Percentiles rank a stretch among this genome's conserved stretches.
These are phyloP conservation scores for Serpula lacrymans DNA, from an alignment of 768 basidiomycete species.

Conservation along the genomic window DNA sequence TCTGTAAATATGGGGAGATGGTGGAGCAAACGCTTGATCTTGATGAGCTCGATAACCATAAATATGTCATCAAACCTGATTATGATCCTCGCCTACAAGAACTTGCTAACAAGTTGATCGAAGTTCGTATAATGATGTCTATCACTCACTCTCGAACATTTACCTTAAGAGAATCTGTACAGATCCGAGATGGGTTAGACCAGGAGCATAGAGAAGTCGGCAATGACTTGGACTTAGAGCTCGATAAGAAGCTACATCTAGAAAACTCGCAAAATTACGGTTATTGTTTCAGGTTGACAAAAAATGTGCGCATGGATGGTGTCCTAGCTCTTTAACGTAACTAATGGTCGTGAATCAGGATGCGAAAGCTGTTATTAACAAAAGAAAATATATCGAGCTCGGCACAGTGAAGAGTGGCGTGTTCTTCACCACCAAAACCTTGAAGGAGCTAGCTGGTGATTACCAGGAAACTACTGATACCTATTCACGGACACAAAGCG, in stretches of 20 bases:
- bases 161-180: neutral
- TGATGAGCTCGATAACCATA: constrained; percentile 78
- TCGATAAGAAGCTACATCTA: constrained; percentile 93
- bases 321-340: neutral
- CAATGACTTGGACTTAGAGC: constrained; percentile 69
- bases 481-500: constrained; percentile 75
- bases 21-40: constrained; percentile 96
- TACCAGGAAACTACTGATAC: constrained; percentile 61
- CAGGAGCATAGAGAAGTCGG: constrained; percentile 72
- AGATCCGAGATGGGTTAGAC: constrained; percentile 79
- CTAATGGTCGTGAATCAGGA: constrained; percentile 50
- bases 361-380: constrained; percentile 60
- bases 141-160: neutral
- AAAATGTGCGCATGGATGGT: constrained; percentile 77
- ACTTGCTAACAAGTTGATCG: constrained; percentile 62
- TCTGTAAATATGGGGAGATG: constrained; percentile 86
- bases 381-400: constrained; percentile 76
- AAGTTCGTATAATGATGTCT: constrained; percentile 31
- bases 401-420: constrained; percentile 82
- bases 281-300: constrained; percentile 90
- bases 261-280: constrained; percentile 89
- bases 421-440: constrained; percentile 77
- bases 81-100: constrained; percentile 76
- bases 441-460: constrained; percentile 72
- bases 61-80: constrained; percentile 88